Percentiles rank a stretch among this genome's conserved stretches.
Conservation (phyloP, 2,329 filamentous ascomycete genomes). For the Cladosporium sp. region DNA sequence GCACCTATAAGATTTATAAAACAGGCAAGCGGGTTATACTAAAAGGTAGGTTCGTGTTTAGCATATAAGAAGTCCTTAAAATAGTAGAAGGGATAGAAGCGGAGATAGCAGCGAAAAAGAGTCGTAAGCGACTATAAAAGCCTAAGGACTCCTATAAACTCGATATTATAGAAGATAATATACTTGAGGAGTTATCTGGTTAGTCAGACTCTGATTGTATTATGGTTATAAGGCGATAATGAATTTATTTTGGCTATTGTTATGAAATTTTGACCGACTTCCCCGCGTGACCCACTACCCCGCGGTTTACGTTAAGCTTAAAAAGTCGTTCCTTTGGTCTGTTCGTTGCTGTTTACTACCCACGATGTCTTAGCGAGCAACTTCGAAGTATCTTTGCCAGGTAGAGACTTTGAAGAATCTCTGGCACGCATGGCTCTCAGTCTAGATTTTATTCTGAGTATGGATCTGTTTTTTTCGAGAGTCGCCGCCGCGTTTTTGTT, state of each 20-base stretch:
- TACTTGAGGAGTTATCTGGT: background rate
- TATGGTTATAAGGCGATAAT: background rate
- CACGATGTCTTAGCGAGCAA: background rate
- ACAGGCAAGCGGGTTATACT: background rate
- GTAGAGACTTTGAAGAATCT: background rate
- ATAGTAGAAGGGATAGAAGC: background rate
- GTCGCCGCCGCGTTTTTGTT: conserved; percentile 2
- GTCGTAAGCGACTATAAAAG: background rate
- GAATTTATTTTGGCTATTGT: background rate
- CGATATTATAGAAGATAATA: background rate
- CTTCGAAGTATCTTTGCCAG: background rate
- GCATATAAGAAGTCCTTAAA: background rate
- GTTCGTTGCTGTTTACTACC: too few species aligned
- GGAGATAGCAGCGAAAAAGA: background rate
- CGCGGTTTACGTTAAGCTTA: background rate
- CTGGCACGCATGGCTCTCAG: background rate
- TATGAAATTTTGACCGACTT: background rate
- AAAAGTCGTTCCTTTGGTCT: too few species aligned
- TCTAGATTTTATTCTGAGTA: background rate
- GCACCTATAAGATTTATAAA: too few species aligned
- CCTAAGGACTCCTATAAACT: background rate
- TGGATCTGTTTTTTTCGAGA: background rate
- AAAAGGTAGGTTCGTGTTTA: background rate
- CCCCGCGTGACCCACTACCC: background rate
- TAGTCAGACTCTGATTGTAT: background rate